Evolutionary conservation across 805 yeast species (phyloP), one percentile per base, ranked within the genome.

Genomic region (Yamadazyma endophytica): DNA sequence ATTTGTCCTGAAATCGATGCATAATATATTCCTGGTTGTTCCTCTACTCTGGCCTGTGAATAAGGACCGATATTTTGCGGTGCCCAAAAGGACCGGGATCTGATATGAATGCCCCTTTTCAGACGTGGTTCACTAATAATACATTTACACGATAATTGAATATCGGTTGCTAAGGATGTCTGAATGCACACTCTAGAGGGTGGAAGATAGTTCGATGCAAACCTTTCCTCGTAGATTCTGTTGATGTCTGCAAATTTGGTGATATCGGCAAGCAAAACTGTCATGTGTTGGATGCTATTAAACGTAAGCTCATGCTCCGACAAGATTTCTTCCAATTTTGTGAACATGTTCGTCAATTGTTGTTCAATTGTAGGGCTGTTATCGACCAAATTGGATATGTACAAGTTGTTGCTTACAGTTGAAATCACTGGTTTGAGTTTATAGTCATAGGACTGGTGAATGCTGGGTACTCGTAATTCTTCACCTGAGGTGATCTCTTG

Each of bases 61-160:
- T 92, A 92, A 0, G 98, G 98, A 0, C 98, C 98, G 27, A 92
- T 92, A 44, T 92, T 92, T 21, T 95, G 90, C 0, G 98, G 98
- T 0, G 97, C 97, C 98, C 98, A 92, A 53, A 84, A 89, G 24
- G 97, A 88, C 37, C 89, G 69, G 1, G 97, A 88, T 46, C 92
- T 90, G 6, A 92, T 87, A 49, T 92, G 97, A 11, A 90, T 61
- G 0, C 97, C 96, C 18, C 59, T 61, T 43, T 82, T 82, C 17
- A 42, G 43, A 3, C 28, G 31, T 6, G 36, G 25, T 19, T 58
- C 47, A 16, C 55, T 43, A 12, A 77, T 47, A 0, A 72, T 70
- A 23, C 46, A 41, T 9, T 72, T 61, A 11, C 82, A 77, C 0
- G 96, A 84, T 7, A 89, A 50, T 45, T 77, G 82, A 5, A 80